phyloP scores from a whole-genome alignment of 495 filamentous ascomycete species.

The Filosporella fistucella region DNA sequence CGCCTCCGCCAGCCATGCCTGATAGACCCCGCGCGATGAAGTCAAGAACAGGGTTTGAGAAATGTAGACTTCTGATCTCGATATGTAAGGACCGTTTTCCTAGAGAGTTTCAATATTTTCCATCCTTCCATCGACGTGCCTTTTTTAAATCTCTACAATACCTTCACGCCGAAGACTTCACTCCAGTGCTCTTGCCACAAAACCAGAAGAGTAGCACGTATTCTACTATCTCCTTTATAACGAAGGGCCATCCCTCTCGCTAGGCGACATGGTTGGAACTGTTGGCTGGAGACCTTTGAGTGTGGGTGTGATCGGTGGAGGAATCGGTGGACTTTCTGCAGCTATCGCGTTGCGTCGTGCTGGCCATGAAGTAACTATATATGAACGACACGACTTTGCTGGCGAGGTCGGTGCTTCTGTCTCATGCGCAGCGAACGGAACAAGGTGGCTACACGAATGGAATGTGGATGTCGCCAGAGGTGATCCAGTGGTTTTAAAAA shows the following conservation, averaged over 20 bases:
- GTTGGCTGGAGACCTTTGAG: slow-evolving; percentile 12
- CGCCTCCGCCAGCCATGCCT: too few relatives aligned
- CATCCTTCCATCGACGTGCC: too few relatives aligned
- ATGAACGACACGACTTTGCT: slow-evolving; percentile 46
- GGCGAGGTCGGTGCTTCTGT: slow-evolving; percentile 56
- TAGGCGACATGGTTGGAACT: slow-evolving; percentile 2
- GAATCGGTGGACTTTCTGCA: slow-evolving; percentile 44
- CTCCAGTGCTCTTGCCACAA: too few relatives aligned
- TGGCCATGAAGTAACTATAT: slow-evolving; percentile 51
- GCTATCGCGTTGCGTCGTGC: slow-evolving; percentile 47
- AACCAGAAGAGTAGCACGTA: too few relatives aligned
- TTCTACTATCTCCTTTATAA: neutral
- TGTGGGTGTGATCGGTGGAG: slow-evolving; percentile 20
- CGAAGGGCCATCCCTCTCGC: too few relatives aligned
- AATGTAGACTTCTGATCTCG: too few relatives aligned
- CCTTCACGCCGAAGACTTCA: too few relatives aligned
- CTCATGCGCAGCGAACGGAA: slow-evolving; percentile 52
- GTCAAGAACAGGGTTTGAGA: too few relatives aligned
- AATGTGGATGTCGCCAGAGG: slow-evolving; percentile 30
- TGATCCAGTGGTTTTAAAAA: slow-evolving; percentile 29
- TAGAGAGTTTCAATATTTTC: too few relatives aligned
- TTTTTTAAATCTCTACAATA: too few relatives aligned
- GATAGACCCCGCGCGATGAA: too few relatives aligned
- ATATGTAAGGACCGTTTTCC: too few relatives aligned
- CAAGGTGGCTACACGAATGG: slow-evolving; percentile 43